Evolutionary conservation across 768 basidiomycete species (phyloP).

Genomic region (Podaxis sp.): DNA sequence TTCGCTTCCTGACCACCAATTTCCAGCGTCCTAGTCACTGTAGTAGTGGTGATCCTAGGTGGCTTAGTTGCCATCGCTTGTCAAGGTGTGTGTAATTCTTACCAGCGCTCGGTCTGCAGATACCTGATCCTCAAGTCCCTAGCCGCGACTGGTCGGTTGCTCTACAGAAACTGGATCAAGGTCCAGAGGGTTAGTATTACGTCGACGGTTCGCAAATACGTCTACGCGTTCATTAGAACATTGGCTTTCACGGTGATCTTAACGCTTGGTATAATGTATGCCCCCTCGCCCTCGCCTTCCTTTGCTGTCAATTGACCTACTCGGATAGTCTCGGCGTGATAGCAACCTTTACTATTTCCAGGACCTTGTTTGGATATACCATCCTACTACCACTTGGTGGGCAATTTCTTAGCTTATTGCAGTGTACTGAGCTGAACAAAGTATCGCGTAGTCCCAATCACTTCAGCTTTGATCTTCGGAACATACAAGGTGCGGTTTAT

Average conservation of each 20-base stretch:
- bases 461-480: constrained; percentile 8
- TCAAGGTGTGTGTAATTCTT: not conserved
- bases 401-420: not conserved
- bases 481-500: constrained; percentile 7
- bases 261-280: constrained; percentile 1
- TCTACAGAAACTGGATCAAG: constrained; percentile 11
- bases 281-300: not conserved
- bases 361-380: not conserved
- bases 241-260: constrained; percentile 4
- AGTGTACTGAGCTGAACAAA: not conserved
- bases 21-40: not conserved
- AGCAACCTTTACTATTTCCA: not conserved
- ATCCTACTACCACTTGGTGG: constrained; percentile 6
- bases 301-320: not conserved
- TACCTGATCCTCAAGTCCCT: not conserved
- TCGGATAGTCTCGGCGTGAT: not conserved
- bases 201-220: constrained; percentile 10
- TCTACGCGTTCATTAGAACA: constrained; percentile 6
- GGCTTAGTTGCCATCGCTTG: not conserved
- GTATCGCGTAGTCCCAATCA: not conserved
- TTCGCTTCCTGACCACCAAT: not conserved
- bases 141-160: constrained; percentile 9
- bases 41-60: not conserved
- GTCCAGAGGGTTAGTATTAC: constrained; percentile 3
- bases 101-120: not conserved